A percentile compares a stretch with the other conserved stretches of the same genome.
Evolutionary conservation across 2,329 filamentous ascomycete genomes (phyloP).

Genomic region (Arthroderma sp.): DNA sequence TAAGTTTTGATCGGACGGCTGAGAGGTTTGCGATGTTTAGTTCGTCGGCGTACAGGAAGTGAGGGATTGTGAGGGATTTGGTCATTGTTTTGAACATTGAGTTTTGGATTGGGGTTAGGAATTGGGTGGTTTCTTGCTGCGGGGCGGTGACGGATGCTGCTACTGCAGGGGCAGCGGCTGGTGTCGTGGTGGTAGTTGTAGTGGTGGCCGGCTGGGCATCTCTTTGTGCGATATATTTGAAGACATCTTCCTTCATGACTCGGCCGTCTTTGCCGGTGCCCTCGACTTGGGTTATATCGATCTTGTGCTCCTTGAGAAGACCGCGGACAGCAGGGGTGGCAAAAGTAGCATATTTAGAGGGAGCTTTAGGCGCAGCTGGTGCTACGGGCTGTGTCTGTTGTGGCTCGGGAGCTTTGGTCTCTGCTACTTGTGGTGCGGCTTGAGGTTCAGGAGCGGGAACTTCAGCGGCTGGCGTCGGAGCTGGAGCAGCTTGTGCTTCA

Average conservation of each 20-base stretch:
- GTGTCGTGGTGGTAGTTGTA: conserved; percentile 15
- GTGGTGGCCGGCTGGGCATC: conserved; percentile 22
- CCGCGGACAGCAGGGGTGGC: conserved; percentile 90
- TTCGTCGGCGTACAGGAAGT: conserved; percentile 90
- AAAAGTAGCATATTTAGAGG: conserved; percentile 52
- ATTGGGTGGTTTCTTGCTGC: conserved; percentile 55
- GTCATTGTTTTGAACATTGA: conserved; percentile 99
- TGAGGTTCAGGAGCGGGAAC: conserved; percentile 11
- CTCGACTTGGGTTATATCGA: conserved; percentile 64
- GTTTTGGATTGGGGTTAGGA: conserved; percentile 65
- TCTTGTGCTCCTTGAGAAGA: conserved; percentile 62
- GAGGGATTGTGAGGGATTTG: conserved; percentile 74
- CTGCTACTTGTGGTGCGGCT: conserved; percentile 2
- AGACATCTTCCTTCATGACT: conserved; percentile 84
- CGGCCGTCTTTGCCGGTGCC: conserved; percentile 86
- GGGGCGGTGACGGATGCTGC: conserved; percentile 10
- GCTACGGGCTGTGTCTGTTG: conserved; percentile 3
- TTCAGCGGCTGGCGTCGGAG: conserved; percentile 13
- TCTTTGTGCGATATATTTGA: conserved; percentile 50
- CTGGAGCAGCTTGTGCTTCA: conserved; percentile 9
- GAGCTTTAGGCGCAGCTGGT: conserved; percentile 10
- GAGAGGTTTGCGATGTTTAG: conserved; percentile 68
- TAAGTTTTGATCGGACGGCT: conserved; percentile 55
- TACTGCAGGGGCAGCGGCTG: conserved; percentile 19
- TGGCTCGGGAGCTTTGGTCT: too few species aligned